Evolutionary conservation across 805 yeast genomes (phyloP).

Genomic region (Metschnikowia lunata): DNA sequence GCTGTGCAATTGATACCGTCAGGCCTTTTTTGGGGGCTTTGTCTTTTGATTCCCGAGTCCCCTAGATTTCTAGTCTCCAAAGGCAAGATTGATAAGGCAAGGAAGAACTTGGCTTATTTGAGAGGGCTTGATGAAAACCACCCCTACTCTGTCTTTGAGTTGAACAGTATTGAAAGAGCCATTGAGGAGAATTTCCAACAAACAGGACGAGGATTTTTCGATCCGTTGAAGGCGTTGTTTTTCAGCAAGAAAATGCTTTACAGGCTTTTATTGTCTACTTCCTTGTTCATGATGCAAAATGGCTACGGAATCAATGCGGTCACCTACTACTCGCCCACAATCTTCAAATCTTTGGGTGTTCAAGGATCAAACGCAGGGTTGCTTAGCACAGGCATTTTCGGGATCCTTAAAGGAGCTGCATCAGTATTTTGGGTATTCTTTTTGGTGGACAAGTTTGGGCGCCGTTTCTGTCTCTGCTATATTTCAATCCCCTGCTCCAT

Average conservation of each 20-base stretch:
- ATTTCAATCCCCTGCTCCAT: conserved; percentile 39
- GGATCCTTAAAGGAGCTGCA: conserved; percentile 44
- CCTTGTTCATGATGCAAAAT: conserved; percentile 41
- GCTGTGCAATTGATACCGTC: conserved; percentile 46
- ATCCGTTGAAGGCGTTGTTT: conserved; percentile 36
- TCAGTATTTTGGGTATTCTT: conserved; percentile 42
- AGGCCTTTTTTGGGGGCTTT: conserved; percentile 37
- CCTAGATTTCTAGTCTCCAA: conserved; percentile 41
- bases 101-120: conserved; percentile 32
- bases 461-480: conserved; percentile 38
- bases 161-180: conserved; percentile 26
- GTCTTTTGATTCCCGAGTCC: conserved; percentile 40
- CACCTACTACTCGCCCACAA: conserved; percentile 50
- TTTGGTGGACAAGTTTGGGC: conserved; percentile 45
- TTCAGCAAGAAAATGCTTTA: conserved; percentile 25
- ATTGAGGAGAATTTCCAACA: conserved; percentile 22
- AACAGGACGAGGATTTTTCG: conserved; percentile 36
- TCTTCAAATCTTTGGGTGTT: conserved; percentile 48
- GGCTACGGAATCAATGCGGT: conserved; percentile 48
- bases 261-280: conserved; percentile 35
- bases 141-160: conserved; percentile 39
- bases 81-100: conserved; percentile 32
- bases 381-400: conserved; percentile 51
- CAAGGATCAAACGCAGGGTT: conserved; percentile 42
- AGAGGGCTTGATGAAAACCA: conserved; percentile 35